Percentiles rank a stretch among this genome's conserved stretches.
phyloP scores from a whole-genome alignment of 2,329 filamentous ascomycete species.

The Ascochyta koolunga region DNA sequence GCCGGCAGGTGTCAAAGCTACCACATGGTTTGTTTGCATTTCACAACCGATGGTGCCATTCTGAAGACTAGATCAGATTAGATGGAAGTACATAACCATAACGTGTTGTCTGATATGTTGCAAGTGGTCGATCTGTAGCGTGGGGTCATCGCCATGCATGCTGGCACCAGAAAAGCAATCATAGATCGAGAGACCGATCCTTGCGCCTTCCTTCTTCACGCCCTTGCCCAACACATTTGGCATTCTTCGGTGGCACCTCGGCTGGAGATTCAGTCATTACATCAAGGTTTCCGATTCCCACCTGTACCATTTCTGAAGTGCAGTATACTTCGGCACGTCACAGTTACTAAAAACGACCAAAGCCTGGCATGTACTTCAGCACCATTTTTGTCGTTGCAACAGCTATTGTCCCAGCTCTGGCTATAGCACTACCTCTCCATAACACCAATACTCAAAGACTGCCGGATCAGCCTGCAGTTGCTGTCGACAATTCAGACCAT shows the following conservation, averaged over 20 bases:
- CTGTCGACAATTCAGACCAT: neutral
- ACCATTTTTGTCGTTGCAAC: neutral
- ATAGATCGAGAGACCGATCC: neutral
- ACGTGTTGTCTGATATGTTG: neutral
- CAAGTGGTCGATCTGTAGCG: neutral
- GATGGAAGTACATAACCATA: neutral
- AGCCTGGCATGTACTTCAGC: neutral
- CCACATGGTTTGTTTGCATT: neutral
- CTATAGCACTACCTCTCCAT: constrained; percentile 9
- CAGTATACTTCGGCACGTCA: neutral
- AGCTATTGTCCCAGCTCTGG: neutral
- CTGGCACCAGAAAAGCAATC: neutral
- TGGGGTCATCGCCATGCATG: neutral
- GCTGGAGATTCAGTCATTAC: neutral
- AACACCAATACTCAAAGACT: constrained; percentile 13
- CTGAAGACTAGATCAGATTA: neutral
- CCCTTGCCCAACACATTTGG: neutral
- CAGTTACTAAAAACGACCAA: neutral
- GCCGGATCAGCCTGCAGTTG: constrained; percentile 6
- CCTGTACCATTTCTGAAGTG: neutral
- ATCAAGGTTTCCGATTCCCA: neutral
- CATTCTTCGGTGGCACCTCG: constrained; percentile 12
- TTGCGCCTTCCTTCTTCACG: neutral
- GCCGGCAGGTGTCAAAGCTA: neutral
- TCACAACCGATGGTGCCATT: neutral